These are phyloP conservation scores for Aspergillus sclerotialis DNA, from an alignment of 2,329 filamentous ascomycete genomes.

Conservation along the genomic window DNA sequence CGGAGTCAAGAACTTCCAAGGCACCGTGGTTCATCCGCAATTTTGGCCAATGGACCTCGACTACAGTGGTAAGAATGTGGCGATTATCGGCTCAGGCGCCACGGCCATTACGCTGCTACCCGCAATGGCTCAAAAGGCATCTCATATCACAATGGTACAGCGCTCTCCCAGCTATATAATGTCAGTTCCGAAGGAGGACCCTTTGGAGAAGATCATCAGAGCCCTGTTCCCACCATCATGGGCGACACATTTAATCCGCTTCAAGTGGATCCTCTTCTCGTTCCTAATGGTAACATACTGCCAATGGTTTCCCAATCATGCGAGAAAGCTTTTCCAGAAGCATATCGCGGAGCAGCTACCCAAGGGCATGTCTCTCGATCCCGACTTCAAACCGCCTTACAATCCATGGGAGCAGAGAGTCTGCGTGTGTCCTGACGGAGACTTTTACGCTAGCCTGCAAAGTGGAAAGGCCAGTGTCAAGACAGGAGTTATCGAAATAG, in stretches of 20 bases:
- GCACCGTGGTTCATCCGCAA: constrained; percentile 58
- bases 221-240: no score
- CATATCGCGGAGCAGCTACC: constrained; percentile 45
- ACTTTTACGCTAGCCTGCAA: constrained; percentile 46
- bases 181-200: constrained; percentile 39
- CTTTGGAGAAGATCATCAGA: constrained; percentile 24
- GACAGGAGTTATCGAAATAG: constrained; percentile 43
- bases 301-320: constrained; percentile 41
- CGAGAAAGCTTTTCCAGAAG: constrained; percentile 38
- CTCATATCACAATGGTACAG: constrained; percentile 67
- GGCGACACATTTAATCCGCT: constrained; percentile 6
- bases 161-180: constrained; percentile 65
- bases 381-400: constrained; percentile 57
- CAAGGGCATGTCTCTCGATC: constrained; percentile 43
- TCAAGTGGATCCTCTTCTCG: constrained; percentile 42
- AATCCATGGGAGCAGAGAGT: constrained; percentile 64
- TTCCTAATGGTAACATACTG: constrained; percentile 45
- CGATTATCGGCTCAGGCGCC: constrained; percentile 68
- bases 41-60: constrained; percentile 65
- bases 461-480: constrained; percentile 5
- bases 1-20: constrained; percentile 57
- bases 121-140: constrained; percentile 55
- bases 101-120: constrained; percentile 71
- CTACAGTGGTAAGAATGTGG: constrained; percentile 57
- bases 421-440: constrained; percentile 54